Conservation (phyloP, 2,329 filamentous ascomycete species). For the Blumeriella jaapii region DNA sequence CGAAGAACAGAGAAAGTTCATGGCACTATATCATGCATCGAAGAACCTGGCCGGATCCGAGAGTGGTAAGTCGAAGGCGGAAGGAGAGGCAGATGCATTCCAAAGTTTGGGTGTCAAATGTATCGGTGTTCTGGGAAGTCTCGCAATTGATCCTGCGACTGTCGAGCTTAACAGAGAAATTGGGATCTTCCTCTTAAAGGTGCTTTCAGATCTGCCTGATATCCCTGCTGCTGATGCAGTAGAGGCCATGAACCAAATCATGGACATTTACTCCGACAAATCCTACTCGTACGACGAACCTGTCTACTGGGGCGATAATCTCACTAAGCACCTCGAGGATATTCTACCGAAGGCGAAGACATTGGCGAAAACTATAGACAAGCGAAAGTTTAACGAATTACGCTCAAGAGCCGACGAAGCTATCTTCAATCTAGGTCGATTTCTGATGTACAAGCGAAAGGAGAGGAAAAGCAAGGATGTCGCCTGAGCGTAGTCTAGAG, state of each 20-base stretch:
- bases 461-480: constrained; percentile 12
- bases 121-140: constrained; percentile 52
- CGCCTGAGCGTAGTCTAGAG: constrained; percentile 2
- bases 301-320: constrained; percentile 53
- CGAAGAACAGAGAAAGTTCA: constrained; percentile 50
- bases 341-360: constrained; percentile 41
- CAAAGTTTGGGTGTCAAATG: constrained; percentile 52
- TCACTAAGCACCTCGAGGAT: constrained; percentile 47
- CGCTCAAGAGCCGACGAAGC: constrained; percentile 49
- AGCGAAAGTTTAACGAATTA: constrained; percentile 44
- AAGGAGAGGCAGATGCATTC: constrained; percentile 40
- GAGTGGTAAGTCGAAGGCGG: constrained; percentile 11
- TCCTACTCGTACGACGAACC: constrained; percentile 43
- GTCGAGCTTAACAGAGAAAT: constrained; percentile 47
- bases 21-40: constrained; percentile 52
- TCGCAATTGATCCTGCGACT: constrained; percentile 45
- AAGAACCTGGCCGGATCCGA: constrained; percentile 27
- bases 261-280: constrained; percentile 57
- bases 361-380: constrained; percentile 50
- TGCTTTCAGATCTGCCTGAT: constrained; percentile 40
- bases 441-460: constrained; percentile 49
- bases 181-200: constrained; percentile 48
- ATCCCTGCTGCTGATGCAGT: constrained; percentile 46
- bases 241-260: constrained; percentile 54
- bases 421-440: constrained; percentile 46